Evolutionary conservation across 164 flowering plant species (phyloP), one percentile per base, ranked within the genome.

Genomic region (Berberis thunbergii): DNA sequence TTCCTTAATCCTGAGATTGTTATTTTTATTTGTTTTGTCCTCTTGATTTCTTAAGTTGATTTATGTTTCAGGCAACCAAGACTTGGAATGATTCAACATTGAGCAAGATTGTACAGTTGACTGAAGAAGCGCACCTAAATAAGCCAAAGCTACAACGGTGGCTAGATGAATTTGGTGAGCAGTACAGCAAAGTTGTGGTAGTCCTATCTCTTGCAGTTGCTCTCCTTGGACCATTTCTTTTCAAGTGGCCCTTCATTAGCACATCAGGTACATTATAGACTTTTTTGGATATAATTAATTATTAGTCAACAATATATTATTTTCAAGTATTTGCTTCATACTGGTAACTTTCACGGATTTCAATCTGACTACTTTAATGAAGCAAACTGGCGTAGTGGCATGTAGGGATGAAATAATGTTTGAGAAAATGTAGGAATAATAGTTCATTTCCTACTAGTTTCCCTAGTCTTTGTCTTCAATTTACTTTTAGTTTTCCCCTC

Each of bases 91-190:
- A 94, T 39, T 94, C 97, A 41, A 94, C 94, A 45, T 69, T 94
- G 58, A 91, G 75, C 76, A 87, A 76, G 76, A 94, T 94, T 67
- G 88, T 94, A 63, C 90, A 89, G 66, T 71, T 94, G 76, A 89
- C 97, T 55, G 96, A 91, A 79, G 96, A 91, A 82, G 99, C 97
- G 59, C 97, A 86, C 13, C 80, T 76, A 54, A 91, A 81, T 68
- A 94, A 88, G 67, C 99, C 99, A 62, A 89, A 82, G 75, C 90
- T 94, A 64, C 97, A 94, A 70, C 81, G 99, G 73, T 94, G 99
- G 99, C 78, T 94, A 64, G 97, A 94, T 80, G 94, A 91, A 68
- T 94, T 94, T 86, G 99, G 99, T 12, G 99, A 89, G 68, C 76
- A 54, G 13, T 94, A 94, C 79, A 91, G 97, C 80, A 82, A 83